Percentiles rank a stretch among this genome's conserved stretches.
Evolutionary conservation across 495 filamentous ascomycete genomes (phyloP).

Genomic region (Neohortaea acidophila): DNA sequence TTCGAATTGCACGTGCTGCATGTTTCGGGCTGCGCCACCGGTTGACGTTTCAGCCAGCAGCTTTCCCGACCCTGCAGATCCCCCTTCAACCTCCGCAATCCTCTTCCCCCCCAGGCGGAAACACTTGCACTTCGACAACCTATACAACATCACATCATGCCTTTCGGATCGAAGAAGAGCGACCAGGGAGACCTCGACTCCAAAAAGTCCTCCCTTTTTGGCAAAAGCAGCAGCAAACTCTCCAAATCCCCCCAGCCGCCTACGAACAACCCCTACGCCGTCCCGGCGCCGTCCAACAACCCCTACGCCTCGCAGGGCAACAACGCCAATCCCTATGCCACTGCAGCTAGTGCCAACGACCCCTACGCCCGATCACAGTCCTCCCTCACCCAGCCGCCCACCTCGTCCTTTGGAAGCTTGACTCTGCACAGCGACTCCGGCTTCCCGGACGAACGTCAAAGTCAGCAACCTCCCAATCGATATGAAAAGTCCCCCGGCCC

Average conservation of each 20-base stretch:
- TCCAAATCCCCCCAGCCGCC: conserved; percentile 7
- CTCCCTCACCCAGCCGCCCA: conserved; percentile 11
- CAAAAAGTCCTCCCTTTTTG: conserved; percentile 23
- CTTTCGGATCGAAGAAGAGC: conserved; percentile 22
- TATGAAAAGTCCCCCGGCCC: conserved; percentile 25
- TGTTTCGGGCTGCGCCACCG: no score
- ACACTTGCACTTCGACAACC: no score
- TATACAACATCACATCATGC: conserved; percentile 5
- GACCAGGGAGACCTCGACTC: conserved; percentile 18
- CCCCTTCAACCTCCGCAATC: no score
- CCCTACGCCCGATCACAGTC: conserved; percentile 18
- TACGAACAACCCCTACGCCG: conserved; percentile 12
- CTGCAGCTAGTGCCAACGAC: conserved; percentile 9
- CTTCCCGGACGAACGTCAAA: not conserved
- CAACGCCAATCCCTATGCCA: conserved; percentile 17
- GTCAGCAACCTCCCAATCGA: conserved; percentile 14
- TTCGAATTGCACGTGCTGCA: no score
- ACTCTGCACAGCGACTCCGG: conserved; percentile 7
- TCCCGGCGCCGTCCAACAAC: conserved; percentile 17
- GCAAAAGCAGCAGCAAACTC: conserved; percentile 15
- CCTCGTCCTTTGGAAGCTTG: conserved; percentile 13
- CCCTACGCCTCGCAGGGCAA: conserved; percentile 23
- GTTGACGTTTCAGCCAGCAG: no score
- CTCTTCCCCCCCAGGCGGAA: no score
- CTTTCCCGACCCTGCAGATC: no score